These are phyloP conservation scores for Cercospora beticola DNA, from an alignment of 2,329 filamentous ascomycete species.

Conservation along the genomic window DNA sequence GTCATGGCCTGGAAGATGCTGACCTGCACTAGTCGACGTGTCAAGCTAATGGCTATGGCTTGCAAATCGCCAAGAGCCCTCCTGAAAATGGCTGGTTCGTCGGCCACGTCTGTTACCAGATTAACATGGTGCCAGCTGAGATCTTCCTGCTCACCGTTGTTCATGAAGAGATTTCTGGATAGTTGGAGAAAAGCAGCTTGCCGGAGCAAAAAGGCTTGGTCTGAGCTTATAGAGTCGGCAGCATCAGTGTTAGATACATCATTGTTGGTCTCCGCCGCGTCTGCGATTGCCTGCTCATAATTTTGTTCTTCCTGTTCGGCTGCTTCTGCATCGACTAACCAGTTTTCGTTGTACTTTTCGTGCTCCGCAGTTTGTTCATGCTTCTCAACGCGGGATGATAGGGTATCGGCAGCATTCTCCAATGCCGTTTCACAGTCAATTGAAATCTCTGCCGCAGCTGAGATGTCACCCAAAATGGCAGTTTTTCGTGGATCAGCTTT, in stretches of 20 bases:
- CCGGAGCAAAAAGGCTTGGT: slow-evolving; percentile 54
- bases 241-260: slow-evolving; percentile 8
- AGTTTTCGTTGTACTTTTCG: slow-evolving; percentile 61
- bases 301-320: slow-evolving; percentile 36
- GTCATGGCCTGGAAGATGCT: slow-evolving; percentile 69
- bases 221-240: slow-evolving; percentile 7
- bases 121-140: slow-evolving; percentile 67
- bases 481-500: slow-evolving; percentile 37
- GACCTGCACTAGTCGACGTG: slow-evolving; percentile 67
- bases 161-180: slow-evolving; percentile 73
- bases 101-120: slow-evolving; percentile 40
- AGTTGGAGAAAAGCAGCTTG: slow-evolving; percentile 62
- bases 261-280: neutral
- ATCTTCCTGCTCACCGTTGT: slow-evolving; percentile 55
- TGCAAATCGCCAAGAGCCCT: slow-evolving; percentile 78
- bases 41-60: slow-evolving; percentile 65
- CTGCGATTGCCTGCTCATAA: neutral
- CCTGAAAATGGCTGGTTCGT: slow-evolving; percentile 67
- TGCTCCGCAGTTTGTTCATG: slow-evolving; percentile 62
- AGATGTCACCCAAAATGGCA: slow-evolving; percentile 58
- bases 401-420: slow-evolving; percentile 65
- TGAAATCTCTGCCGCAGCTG: slow-evolving; percentile 71
- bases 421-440: slow-evolving; percentile 63
- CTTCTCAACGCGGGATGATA: slow-evolving; percentile 64
- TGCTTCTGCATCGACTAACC: slow-evolving; percentile 58